Base-by-base conservation (phyloP, 1,284 basidiomycete species). In the Sanghuangporus baumii region DNA sequence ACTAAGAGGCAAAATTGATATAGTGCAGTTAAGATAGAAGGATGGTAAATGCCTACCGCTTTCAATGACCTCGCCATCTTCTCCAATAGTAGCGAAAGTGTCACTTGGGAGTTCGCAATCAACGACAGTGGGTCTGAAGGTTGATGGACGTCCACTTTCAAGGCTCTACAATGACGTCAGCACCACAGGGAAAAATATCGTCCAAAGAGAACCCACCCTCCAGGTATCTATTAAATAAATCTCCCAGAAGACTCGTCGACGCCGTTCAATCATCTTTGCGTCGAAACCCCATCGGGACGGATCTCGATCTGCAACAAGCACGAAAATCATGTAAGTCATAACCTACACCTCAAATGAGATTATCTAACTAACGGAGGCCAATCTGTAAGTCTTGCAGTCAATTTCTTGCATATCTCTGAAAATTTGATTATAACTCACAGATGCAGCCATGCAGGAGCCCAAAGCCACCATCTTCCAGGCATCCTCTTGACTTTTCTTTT, bases 331-430 rank as follows among this genome's bases (percentile, higher is more conserved):
- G 18, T 3, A 8, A 37, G 36, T 31, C 12, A 58, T 56, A 23
- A 23, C 6, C n/a, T 23, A n/a, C 12, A 6, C 1, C 6, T 6
- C 26, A 36, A 23, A 1, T 8, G 4, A 16, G 14, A 16, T 18
- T 12, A 43, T 47, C 23, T 11, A 9, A 34, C 63, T 48, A 55
- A 68, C 67, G 67, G 20, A 68, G 61, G 11, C 67, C 67, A 43
- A 68, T 65, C 67, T 68, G 55, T 4, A 47, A 12, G n/a, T 18
- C 26, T 18, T 36, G 20, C 20, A 43, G 36, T 51, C 20, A 43
- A 58, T 48, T 18, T 5, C 52, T 38, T 34, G 47, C 47, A 60
- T 50, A 57, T 37, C 41, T 43, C 58, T 37, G 12, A 55, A 54
- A 57, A 18, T 52, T 18, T n/a, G 31, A 40, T 18, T 23, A n/a